Evolutionary conservation across 139 green algal genomes (phyloP).

Genomic region (Haematococcus lacustris): DNA sequence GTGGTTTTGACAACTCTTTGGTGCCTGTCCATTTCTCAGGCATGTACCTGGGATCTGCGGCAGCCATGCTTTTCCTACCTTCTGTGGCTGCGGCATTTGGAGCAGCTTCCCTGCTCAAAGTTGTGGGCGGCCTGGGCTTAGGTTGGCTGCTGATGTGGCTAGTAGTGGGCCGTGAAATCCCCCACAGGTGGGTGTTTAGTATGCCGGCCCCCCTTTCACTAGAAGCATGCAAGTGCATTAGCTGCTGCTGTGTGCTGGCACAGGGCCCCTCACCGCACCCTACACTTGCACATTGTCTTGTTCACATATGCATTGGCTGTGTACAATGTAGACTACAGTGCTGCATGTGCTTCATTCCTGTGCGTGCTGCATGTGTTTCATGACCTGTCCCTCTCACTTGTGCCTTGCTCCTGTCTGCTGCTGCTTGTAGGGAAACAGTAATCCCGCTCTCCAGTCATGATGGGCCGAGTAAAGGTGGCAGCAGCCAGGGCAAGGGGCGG

Average conservation of each 20-base stretch:
- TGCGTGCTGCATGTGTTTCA: too few relatives aligned
- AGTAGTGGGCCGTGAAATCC: constrained; percentile 42
- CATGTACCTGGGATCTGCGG: constrained; percentile 95
- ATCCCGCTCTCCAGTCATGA: constrained; percentile 41
- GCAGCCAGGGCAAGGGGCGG: constrained; percentile 34
- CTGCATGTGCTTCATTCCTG: too few relatives aligned
- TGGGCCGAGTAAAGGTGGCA: too few relatives aligned
- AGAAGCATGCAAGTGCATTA: not conserved
- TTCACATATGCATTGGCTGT: too few relatives aligned
- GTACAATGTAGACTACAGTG: too few relatives aligned
- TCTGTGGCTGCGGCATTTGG: constrained; percentile 46
- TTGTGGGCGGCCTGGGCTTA: constrained; percentile 65
- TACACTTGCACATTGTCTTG: too few relatives aligned
- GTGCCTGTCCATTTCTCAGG: too few relatives aligned
- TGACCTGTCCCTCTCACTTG: too few relatives aligned
- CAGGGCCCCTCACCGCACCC: too few relatives aligned
- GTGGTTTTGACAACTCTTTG: too few relatives aligned
- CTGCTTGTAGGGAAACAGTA: constrained; percentile 25
- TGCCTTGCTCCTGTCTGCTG: too few relatives aligned
- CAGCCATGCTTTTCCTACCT: constrained; percentile 83
- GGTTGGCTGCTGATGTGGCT: constrained; percentile 77
- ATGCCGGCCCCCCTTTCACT: too few relatives aligned
- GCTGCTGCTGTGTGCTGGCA: not conserved
- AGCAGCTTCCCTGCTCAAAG: constrained; percentile 51
- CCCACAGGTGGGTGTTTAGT: constrained; percentile 28